phyloP scores from a whole-genome alignment of 768 basidiomycete genomes.

The Lentinula detonsa region DNA sequence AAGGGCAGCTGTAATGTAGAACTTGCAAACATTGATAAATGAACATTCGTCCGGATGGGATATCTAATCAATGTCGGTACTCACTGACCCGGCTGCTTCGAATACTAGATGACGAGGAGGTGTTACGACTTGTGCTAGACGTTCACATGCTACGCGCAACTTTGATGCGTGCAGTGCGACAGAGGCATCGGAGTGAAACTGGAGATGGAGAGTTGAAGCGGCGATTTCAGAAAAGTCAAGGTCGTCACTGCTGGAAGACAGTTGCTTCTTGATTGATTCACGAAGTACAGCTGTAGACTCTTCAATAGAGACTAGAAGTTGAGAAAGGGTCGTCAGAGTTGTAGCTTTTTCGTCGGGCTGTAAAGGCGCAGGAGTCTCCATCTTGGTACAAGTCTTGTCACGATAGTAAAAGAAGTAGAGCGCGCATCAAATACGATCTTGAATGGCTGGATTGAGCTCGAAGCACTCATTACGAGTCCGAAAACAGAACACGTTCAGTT shows the following conservation, averaged over 20 bases:
- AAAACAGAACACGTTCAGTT: no score
- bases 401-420: not conserved
- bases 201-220: slow-evolving; percentile 1
- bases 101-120: slow-evolving; percentile 7
- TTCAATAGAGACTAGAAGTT: slow-evolving; percentile 7
- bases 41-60: not conserved
- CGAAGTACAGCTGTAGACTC: slow-evolving; percentile 3
- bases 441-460: not conserved
- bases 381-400: not conserved
- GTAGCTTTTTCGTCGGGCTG: not conserved
- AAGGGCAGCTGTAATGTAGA: slow-evolving; percentile 3
- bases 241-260: not conserved
- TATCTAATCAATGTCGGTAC: not conserved
- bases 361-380: no score
- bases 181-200: not conserved
- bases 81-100: slow-evolving; percentile 7
- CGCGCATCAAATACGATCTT: not conserved
- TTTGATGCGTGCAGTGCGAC: slow-evolving; percentile 1
- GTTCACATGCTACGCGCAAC: slow-evolving; percentile 1
- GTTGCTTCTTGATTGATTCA: not conserved
- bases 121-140: slow-evolving; percentile 5
- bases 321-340: not conserved
- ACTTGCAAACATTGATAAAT: not conserved
- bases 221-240: not conserved
- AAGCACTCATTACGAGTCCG: no score